These are phyloP conservation scores for Petrea volubilis DNA, from an alignment of 257 asterid genomes.

Conservation along the genomic window DNA sequence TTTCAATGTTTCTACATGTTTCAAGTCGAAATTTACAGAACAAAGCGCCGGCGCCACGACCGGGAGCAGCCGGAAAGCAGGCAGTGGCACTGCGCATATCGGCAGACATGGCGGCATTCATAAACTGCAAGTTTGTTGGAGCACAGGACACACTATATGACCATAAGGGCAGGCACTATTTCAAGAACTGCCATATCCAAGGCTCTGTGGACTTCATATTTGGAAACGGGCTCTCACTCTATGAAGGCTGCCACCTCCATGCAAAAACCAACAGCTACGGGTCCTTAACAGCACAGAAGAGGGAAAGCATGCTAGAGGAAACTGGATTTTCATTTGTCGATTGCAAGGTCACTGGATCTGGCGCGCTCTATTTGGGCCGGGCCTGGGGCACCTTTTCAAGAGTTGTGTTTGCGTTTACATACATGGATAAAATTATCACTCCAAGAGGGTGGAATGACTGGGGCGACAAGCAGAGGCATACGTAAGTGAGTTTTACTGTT, in stretches of 20 bases:
- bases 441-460: constrained; percentile 90
- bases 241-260: constrained; percentile 68
- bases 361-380: constrained; percentile 83
- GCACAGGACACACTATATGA: constrained; percentile 90
- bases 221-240: constrained; percentile 59
- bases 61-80: constrained; percentile 83
- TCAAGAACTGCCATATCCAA: constrained; percentile 74
- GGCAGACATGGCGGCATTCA: constrained; percentile 78
- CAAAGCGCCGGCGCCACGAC: constrained; percentile 59
- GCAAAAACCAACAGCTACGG: constrained; percentile 66
- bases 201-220: constrained; percentile 91
- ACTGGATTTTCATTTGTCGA: constrained; percentile 89
- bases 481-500: constrained; percentile 44
- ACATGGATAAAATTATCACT: constrained; percentile 78
- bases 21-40: constrained; percentile 42
- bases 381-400: constrained; percentile 95
- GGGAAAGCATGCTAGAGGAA: constrained; percentile 82
- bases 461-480: constrained; percentile 92
- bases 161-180: constrained; percentile 85
- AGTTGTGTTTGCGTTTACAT: constrained; percentile 89
- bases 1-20: neutral
- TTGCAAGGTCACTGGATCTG: constrained; percentile 84
- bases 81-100: constrained; percentile 96
- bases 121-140: constrained; percentile 79
- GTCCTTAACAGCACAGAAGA: constrained; percentile 90